A percentile compares a stretch with the other conserved stretches of the same genome.
Evolutionary conservation across 2,329 filamentous ascomycete genomes (phyloP).

Genomic region (Penicillium fuscoglaucum): DNA sequence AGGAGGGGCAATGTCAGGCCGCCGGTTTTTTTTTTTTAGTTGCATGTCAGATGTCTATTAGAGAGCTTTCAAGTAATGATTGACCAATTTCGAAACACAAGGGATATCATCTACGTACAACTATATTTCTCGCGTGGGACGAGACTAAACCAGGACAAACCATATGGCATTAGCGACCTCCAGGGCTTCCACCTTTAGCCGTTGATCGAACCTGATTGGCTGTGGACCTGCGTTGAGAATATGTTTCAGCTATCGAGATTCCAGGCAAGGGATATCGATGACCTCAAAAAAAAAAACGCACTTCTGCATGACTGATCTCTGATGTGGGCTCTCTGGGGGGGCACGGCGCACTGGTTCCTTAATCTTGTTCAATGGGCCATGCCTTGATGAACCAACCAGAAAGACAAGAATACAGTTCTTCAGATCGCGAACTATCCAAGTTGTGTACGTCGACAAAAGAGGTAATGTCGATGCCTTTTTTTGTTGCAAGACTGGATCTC

Average conservation of each 20-base stretch:
- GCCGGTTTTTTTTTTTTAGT: background rate
- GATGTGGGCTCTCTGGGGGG: conserved; percentile 2
- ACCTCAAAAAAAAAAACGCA: conserved; percentile 3
- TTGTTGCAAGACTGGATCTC: background rate
- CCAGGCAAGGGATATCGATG: conserved; percentile 20
- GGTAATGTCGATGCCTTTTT: background rate
- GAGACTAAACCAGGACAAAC: background rate
- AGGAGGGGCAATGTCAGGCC: background rate
- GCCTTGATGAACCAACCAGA: conserved; percentile 19
- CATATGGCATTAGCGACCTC: background rate
- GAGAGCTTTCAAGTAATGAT: background rate
- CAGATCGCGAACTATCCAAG: conserved; percentile 9
- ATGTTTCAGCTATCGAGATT: conserved; percentile 23
- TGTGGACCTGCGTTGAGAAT: background rate
- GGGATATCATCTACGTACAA: background rate
- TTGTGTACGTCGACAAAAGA: conserved; percentile 5
- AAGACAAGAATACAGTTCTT: background rate
- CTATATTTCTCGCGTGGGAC: background rate
- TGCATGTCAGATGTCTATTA: background rate
- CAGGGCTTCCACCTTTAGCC: background rate
- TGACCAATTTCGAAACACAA: background rate
- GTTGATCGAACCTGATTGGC: conserved; percentile 3
- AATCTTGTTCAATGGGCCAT: conserved; percentile 19
- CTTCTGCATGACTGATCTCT: conserved; percentile 5
- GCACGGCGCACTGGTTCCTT: conserved; percentile 14